Percentiles rank a stretch among this genome's conserved stretches.
Conservation (phyloP, 2,329 filamentous ascomycete genomes). For the Aspergillus floridensis region DNA sequence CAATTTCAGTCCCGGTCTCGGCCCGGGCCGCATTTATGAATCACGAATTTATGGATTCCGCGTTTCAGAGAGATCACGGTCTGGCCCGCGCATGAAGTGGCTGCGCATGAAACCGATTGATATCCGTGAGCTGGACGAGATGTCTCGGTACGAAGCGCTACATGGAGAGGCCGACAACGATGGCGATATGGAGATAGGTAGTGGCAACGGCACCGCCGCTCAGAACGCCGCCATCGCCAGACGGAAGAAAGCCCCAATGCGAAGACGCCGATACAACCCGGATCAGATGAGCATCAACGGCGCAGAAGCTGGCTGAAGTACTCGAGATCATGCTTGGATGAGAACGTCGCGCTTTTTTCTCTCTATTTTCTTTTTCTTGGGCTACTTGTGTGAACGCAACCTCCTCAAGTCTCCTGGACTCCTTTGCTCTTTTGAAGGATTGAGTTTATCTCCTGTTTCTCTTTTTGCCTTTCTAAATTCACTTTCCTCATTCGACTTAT, state of each 20-base stretch:
- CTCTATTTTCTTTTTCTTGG: conserved; percentile 12
- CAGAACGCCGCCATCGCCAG: conserved; percentile 41
- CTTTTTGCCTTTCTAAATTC: conserved; percentile 12
- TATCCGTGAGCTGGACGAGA: conserved; percentile 79
- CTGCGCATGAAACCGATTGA: conserved; percentile 78
- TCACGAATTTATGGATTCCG: conserved; percentile 95
- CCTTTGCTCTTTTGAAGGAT: conserved; percentile 6
- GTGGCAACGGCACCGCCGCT: conserved; percentile 19
- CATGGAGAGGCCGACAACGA: conserved; percentile 34
- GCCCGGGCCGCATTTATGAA: conserved; percentile 80
- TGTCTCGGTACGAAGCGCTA: conserved; percentile 37
- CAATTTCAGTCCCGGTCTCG: conserved; percentile 87
- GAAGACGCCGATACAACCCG: conserved; percentile 35
- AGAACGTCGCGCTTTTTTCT: conserved; percentile 2
- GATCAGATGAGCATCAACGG: conserved; percentile 38
- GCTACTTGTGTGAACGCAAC: neutral
- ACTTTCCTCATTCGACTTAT: conserved; percentile 2
- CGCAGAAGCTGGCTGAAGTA: conserved; percentile 20
- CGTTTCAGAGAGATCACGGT: conserved; percentile 84
- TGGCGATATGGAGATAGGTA: conserved; percentile 40
- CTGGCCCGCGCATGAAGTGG: conserved; percentile 96
- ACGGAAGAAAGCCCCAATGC: conserved; percentile 45
- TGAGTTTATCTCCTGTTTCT: conserved; percentile 9
- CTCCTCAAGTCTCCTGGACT: conserved; percentile 5
- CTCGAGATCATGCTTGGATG: conserved; percentile 1